Evolutionary conservation across 805 yeast genomes (phyloP).

Genomic region (Cephaloascus fragrans): DNA sequence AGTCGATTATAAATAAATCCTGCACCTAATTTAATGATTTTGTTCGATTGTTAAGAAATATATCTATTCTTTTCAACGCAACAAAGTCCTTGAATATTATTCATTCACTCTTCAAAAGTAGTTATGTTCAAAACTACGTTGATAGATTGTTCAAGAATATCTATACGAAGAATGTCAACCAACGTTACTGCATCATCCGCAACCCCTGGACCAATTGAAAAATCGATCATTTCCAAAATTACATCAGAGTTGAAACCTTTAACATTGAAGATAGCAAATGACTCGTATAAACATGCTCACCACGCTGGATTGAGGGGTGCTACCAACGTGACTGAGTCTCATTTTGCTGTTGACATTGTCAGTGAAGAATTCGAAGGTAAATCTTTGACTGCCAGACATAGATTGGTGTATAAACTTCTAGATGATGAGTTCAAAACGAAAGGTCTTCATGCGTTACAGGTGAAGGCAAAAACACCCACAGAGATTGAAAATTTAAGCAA

Average conservation of each 20-base stretch:
- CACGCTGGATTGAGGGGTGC: constrained; percentile 79
- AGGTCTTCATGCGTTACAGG: constrained; percentile 83
- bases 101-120: too few species aligned
- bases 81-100: too few species aligned
- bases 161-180: neutral
- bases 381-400: constrained; percentile 64
- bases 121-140: too few species aligned
- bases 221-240: constrained; percentile 34
- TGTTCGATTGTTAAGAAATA: too few species aligned
- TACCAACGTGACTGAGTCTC: constrained; percentile 65
- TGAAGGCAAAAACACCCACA: constrained; percentile 66
- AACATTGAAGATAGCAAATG: constrained; percentile 52
- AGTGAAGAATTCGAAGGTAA: constrained; percentile 60
- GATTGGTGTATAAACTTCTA: constrained; percentile 59
- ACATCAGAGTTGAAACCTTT: constrained; percentile 30
- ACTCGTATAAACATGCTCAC: constrained; percentile 80
- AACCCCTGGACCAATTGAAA: constrained; percentile 38
- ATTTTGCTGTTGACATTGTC: constrained; percentile 67
- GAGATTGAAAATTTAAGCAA: constrained; percentile 42
- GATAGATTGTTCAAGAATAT: too few species aligned
- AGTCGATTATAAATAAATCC: too few species aligned
- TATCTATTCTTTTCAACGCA: too few species aligned
- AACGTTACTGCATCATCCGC: neutral
- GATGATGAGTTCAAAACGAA: constrained; percentile 60
- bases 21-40: too few species aligned